Conservation (phyloP, 1,284 basidiomycete species). For the Golubevia pallescens region DNA sequence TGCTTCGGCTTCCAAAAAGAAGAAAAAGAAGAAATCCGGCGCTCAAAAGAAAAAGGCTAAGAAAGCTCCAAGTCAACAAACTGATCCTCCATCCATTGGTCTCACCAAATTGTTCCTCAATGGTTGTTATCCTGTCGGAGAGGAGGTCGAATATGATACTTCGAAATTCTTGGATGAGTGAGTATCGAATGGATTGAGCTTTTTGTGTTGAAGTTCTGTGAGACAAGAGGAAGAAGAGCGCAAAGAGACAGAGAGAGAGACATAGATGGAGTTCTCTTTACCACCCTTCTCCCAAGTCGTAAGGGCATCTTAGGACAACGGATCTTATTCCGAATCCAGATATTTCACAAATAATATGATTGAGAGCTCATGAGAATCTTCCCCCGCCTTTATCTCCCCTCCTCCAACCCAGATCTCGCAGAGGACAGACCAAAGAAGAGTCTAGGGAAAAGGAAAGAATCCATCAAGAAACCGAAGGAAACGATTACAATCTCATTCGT, state of each 20-base stretch:
- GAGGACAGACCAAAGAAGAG: slow-evolving; percentile 50
- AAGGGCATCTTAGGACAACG: too few relatives aligned
- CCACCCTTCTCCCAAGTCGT: not conserved
- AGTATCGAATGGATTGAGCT: not conserved
- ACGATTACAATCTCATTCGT: slow-evolving; percentile 56
- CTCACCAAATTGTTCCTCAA: slow-evolving; percentile 59
- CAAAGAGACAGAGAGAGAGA: not conserved
- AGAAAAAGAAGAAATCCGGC: slow-evolving; percentile 62
- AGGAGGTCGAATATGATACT: slow-evolving; percentile 57
- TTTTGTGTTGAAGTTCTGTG: too few relatives aligned
- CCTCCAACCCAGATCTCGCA: slow-evolving; percentile 13
- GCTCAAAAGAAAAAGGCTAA: slow-evolving; percentile 32
- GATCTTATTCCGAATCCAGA: not conserved
- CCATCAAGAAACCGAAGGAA: slow-evolving; percentile 51
- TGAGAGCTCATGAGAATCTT: too few relatives aligned
- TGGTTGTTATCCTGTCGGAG: slow-evolving; percentile 55
- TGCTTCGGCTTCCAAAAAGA: slow-evolving; percentile 27
- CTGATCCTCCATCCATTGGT: slow-evolving; percentile 54
- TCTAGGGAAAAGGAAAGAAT: slow-evolving; percentile 56
- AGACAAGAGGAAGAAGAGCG: too few relatives aligned
- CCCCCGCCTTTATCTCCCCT: not conserved
- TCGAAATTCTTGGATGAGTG: slow-evolving; percentile 48
- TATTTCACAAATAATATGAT: too few relatives aligned
- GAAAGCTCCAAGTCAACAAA: slow-evolving; percentile 41
- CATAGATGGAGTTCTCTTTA: not conserved